phyloP scores from a whole-genome alignment of 129 eudicot species.

The Pittosporum tobira region DNA sequence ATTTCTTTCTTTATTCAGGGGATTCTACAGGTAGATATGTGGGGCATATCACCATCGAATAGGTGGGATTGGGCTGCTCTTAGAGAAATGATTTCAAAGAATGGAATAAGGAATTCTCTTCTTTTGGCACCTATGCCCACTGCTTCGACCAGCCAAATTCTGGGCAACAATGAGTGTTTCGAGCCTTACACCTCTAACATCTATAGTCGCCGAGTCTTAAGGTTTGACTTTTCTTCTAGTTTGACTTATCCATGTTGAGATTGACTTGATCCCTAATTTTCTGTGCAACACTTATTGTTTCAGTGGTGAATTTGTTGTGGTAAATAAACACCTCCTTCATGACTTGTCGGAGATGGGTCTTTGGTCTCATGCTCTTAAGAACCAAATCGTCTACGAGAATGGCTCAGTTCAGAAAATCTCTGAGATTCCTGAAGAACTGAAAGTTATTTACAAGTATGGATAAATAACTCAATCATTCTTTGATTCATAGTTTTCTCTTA shows the following conservation, averaged over 20 bases:
- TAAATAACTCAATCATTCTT: too few relatives aligned
- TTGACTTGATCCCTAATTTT: neutral
- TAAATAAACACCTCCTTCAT: slow-evolving; percentile 60
- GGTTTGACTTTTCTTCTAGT: slow-evolving; percentile 18
- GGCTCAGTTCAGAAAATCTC: slow-evolving; percentile 53
- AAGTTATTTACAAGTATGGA: slow-evolving; percentile 52
- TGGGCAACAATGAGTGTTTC: slow-evolving; percentile 63
- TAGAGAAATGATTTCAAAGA: slow-evolving; percentile 35
- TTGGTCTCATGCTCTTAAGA: slow-evolving; percentile 56
- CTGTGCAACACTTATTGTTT: neutral
- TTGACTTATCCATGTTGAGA: neutral
- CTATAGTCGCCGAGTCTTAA: slow-evolving; percentile 53
- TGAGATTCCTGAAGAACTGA: slow-evolving; percentile 47
- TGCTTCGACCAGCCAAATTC: slow-evolving; percentile 71
- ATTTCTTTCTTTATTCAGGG: slow-evolving; percentile 25
- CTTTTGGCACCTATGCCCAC: slow-evolving; percentile 72
- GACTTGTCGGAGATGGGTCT: slow-evolving; percentile 67
- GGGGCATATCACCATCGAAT: slow-evolving; percentile 53
- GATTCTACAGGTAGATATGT: slow-evolving; percentile 60
- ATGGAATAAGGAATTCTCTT: slow-evolving; percentile 52
- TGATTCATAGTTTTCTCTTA: neutral
- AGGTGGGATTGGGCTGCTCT: slow-evolving; percentile 61
- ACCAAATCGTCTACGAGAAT: slow-evolving; percentile 40
- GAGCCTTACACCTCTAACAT: slow-evolving; percentile 71
- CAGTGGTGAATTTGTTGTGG: slow-evolving; percentile 75